Evolutionary conservation across 106 monocot species (phyloP).

Genomic region (Chionographis japonica): DNA sequence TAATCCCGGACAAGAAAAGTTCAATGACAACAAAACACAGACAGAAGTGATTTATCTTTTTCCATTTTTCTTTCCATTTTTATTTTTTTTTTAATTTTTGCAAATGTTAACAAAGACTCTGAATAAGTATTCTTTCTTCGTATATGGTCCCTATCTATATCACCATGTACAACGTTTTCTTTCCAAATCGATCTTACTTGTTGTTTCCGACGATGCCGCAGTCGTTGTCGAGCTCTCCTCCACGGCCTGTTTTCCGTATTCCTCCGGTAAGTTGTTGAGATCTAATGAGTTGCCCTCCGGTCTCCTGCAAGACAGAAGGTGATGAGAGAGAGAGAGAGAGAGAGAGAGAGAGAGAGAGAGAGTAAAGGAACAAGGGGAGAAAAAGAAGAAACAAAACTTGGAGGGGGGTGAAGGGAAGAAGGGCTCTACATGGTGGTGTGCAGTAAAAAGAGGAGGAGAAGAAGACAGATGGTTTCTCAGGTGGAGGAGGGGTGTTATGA

Average conservation of each 20-base stretch:
- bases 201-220: slow-evolving; percentile 55
- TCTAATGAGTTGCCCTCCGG: slow-evolving; percentile 71
- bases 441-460: neutral
- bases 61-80: neutral
- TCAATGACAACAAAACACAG: no score
- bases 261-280: slow-evolving; percentile 96
- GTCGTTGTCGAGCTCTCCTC: slow-evolving; percentile 88
- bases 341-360: neutral
- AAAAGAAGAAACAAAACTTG: neutral
- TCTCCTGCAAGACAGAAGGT: slow-evolving; percentile 46
- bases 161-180: no score
- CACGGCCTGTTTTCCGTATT: slow-evolving; percentile 64
- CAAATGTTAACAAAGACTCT: no score
- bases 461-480: neutral
- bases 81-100: no score
- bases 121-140: no score
- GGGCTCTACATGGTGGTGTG: neutral
- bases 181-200: slow-evolving; percentile 24
- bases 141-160: no score
- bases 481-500: neutral
- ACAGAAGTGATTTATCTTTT: neutral
- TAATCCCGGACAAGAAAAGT: no score
- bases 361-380: neutral
- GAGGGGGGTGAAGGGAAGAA: neutral
- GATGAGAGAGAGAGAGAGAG: neutral